These are phyloP conservation scores for Maudiozyma pseudohumilis DNA, from an alignment of 805 yeast species.

Conservation along the genomic window DNA sequence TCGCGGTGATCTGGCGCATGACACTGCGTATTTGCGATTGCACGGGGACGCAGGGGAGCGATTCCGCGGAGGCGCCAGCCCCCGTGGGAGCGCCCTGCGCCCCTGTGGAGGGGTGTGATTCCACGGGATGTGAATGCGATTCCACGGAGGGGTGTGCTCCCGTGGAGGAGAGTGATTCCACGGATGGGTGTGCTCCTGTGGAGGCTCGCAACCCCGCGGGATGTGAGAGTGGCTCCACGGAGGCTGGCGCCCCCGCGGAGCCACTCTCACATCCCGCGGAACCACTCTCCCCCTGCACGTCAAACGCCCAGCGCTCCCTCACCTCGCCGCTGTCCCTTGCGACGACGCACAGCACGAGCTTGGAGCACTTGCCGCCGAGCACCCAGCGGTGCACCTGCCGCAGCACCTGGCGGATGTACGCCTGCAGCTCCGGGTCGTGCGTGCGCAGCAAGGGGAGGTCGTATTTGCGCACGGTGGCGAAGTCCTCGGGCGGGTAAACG, in stretches of 20 bases:
- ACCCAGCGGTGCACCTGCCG: conserved; percentile 68
- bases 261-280: no score
- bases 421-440: conserved; percentile 64
- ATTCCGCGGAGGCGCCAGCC: conserved; percentile 32
- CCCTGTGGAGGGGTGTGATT: neutral
- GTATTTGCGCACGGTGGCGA: conserved; percentile 65
- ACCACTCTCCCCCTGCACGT: conserved; percentile 29
- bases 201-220: no score
- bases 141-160: no score
- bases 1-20: conserved; percentile 80
- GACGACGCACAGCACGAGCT: conserved; percentile 63
- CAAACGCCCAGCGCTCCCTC: conserved; percentile 83
- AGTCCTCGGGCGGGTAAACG: conserved; percentile 80
- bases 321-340: conserved; percentile 55
- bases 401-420: conserved; percentile 58
- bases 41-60: conserved; percentile 35
- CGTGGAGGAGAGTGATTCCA: conserved; percentile 6
- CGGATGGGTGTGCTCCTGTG: conserved; percentile 4
- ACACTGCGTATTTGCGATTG: conserved; percentile 77
- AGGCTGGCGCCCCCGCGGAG: no score
- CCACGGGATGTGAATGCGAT: conserved; percentile 20
- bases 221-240: no score
- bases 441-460: conserved; percentile 66
- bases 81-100: no score
- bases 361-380: conserved; percentile 53